These are phyloP conservation scores for Paecilomyces dactylethromorphus DNA, from an alignment of 2,329 filamentous ascomycete genomes.

Conservation along the genomic window DNA sequence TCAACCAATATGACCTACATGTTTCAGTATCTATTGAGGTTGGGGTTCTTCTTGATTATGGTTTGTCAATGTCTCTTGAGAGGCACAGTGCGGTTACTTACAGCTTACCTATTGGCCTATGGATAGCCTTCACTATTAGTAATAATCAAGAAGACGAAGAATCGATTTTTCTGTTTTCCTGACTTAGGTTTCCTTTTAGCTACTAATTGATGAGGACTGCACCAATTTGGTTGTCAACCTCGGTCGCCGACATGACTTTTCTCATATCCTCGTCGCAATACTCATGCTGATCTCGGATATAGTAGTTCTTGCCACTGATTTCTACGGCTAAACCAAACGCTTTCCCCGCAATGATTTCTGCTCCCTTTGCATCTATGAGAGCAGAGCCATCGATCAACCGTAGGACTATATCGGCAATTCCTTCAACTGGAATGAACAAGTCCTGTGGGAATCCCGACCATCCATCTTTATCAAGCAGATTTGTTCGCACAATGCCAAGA, in stretches of 20 bases:
- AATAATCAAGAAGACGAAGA: background rate
- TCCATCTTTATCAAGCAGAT: constrained; percentile 23
- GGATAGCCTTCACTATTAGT: background rate
- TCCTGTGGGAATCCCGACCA: constrained; percentile 25
- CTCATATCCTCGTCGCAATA: constrained; percentile 21
- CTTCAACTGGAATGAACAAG: constrained; percentile 5
- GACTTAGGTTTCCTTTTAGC: background rate
- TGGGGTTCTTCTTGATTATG: background rate
- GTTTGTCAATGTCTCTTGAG: background rate
- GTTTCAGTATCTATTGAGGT: background rate
- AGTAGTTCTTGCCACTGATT: constrained; percentile 14
- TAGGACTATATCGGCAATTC: constrained; percentile 3
- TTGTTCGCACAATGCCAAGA: constrained; percentile 26
- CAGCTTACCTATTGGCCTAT: background rate
- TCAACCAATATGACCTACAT: too few species aligned
- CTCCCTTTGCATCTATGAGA: constrained; percentile 9
- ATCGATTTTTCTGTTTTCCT: background rate
- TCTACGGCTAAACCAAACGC: constrained; percentile 18
- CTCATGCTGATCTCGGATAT: constrained; percentile 15
- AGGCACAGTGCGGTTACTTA: background rate
- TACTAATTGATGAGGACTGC: constrained; percentile 10
- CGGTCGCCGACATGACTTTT: constrained; percentile 21
- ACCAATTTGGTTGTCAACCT: constrained; percentile 20
- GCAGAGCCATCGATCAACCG: constrained; percentile 3
- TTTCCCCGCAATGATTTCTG: constrained; percentile 8